Base-by-base conservation (phyloP, 768 basidiomycete genomes). In the Russula brevipes region DNA sequence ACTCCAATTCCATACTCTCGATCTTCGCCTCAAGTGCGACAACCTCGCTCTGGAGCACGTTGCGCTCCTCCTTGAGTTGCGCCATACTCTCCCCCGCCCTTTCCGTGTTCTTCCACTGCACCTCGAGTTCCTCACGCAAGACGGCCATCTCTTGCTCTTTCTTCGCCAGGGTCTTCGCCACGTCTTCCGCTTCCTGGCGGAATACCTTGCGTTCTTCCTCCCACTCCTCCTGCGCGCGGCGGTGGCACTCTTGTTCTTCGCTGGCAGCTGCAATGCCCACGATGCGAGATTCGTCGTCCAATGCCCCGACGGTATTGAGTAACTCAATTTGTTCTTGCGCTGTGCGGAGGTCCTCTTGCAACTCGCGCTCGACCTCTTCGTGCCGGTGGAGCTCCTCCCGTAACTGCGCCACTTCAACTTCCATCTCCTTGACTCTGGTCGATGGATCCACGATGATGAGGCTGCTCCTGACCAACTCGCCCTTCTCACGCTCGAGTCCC, bases 41-140 rank as follows among this genome's bases (percentile, higher is more conserved):
- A 19, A 72, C 61, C 59, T 75, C 72, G 2, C 46, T 66, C 38
- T 72, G 64, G 36, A 74, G 59, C 47, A 65, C 69, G 36, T 74
- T 71, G 54, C 70, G 68, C 61, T 76, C 73, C 30, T 62, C 66
- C 64, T 68, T 66, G 41, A 83, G 71, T 36, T 71, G 71, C 39
- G 76, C 70, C 9, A 82, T 75, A 67, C 75, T 76, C 66, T 85
- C 84, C n/a, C 76, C 74, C 14, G 76, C 73, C 62, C 76, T 76
- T 73, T 88, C 86, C 8, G 87, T 84, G 60, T 83, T 76, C 39
- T 77, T 75, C 88, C 88, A 89, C 73, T 89, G 88, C 10, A 84
- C 82, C 68, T 89, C 85, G 38, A 89, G 71, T 73, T 91, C 88
- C 0, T 72, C 70, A 70, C 85, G 85, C 66, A 89, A 73, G 30